These are phyloP conservation scores for Cercospora sesami DNA, from an alignment of 2,329 filamentous ascomycete genomes.

Conservation along the genomic window DNA sequence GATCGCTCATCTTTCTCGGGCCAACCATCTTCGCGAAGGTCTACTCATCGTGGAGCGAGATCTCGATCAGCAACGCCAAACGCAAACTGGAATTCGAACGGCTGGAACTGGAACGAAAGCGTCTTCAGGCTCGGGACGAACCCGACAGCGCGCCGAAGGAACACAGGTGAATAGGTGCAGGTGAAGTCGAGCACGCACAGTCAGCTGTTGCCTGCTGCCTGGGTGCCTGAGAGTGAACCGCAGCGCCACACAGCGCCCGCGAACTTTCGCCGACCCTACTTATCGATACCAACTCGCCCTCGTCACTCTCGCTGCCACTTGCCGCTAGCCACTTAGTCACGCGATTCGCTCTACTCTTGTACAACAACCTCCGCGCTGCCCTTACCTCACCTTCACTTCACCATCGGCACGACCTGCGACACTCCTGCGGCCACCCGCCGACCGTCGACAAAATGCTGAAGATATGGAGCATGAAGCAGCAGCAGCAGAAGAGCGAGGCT, in stretches of 20 bases:
- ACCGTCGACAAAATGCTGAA: conserved; percentile 76
- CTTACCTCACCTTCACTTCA: not conserved
- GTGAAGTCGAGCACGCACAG: not conserved
- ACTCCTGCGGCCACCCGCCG: not conserved
- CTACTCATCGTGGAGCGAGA: conserved; percentile 14
- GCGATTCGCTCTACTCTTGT: not conserved
- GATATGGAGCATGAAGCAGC: conserved; percentile 97
- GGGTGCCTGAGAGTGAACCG: conserved; percentile 1
- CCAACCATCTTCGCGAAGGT: conserved; percentile 13
- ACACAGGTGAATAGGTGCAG: not conserved
- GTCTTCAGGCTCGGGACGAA: conserved; percentile 3
- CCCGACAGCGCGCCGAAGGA: not conserved
- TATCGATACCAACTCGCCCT: not conserved
- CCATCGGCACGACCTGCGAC: not conserved
- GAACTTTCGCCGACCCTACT: not conserved
- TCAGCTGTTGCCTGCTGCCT: not conserved
- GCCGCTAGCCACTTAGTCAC: conserved; percentile 1
- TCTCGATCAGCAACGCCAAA: conserved; percentile 17
- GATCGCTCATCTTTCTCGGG: conserved; percentile 15
- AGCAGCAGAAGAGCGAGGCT: conserved; percentile 92
- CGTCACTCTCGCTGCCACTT: not conserved
- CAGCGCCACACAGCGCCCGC: not conserved
- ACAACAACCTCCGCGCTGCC: not conserved
- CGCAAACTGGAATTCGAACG: conserved; percentile 17
- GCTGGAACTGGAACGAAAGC: conserved; percentile 10